Base-by-base conservation (phyloP, 2,329 filamentous ascomycete species). In the Cryoendolithus antarcticus region DNA sequence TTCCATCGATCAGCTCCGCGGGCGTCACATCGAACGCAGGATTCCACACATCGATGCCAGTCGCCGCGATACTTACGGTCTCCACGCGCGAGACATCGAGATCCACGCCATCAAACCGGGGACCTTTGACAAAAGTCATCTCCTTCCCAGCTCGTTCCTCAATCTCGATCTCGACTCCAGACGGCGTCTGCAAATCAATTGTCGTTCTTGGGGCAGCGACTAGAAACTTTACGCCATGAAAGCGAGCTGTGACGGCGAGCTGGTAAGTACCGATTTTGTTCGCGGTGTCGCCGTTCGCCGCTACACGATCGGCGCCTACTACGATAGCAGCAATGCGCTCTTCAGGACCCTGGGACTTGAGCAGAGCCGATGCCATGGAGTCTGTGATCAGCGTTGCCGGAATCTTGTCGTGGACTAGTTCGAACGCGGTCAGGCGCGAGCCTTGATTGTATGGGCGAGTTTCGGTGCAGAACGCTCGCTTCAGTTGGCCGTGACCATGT, bases 231-330 rank as follows among this genome's bases (percentile, higher is more conserved):
- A 96, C 73, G 11, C 84, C 83, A 54, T 98, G 91, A 54, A 88
- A 70, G 48, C 74, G 79, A 13, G 91, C 91, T 24, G 94, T 71
- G n/a, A 96, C 86, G 3, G 91, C 86, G 3, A 98, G 72, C 39
- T 80, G 74, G 59, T 98, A 96, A 0, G 91, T 98, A 38, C 91
- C 91, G 45, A 98, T 93, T 68, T 98, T 98, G 67, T 98, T 98
- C 40, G 91, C 91, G 1, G 91, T 96, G 63, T 98, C 91, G 24
- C 91, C 91, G 54, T 98, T 98, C 37, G 86, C 83, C 27, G 89
- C 91, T 9, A 98, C 91, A 41, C 91, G 77, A 60, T 98, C 91
- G 2, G 91, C 91, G 21, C 91, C 91, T 0, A 98, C 91, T 24
- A 98, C 80, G 37, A 98, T 84, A 5, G 86, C 89, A 5, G 77